Percentiles rank a stretch among this genome's conserved stretches.
Conservation (phyloP, 148 eudicot genomes). For the Fagopyrum esculentum region DNA sequence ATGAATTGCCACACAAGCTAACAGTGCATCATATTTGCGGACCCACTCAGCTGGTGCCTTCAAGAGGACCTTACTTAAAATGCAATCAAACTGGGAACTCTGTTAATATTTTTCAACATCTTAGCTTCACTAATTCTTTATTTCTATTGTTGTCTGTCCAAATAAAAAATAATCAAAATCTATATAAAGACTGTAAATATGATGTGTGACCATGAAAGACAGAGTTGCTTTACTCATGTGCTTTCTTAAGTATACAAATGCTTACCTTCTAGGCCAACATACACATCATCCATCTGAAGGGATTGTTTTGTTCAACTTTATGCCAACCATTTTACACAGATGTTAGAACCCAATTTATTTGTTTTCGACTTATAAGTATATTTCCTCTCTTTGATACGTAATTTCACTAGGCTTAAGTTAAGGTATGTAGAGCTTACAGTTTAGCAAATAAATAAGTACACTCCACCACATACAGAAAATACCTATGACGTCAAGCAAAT, state of each 20-base stretch:
- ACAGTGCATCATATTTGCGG: background rate
- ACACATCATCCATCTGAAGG: no score
- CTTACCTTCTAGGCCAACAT: background rate
- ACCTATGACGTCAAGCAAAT: background rate
- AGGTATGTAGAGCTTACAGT: background rate
- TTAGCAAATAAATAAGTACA: background rate
- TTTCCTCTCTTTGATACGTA: no score
- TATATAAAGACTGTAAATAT: background rate
- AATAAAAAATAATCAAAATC: background rate
- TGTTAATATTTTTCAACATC: background rate
- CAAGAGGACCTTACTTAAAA: constrained; percentile 2
- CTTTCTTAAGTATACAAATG: background rate
- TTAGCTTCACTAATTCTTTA: background rate
- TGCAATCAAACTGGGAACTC: constrained; percentile 9
- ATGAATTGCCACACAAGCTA: background rate
- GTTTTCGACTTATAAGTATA: no score
- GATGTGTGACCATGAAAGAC: background rate
- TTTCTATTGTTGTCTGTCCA: background rate
- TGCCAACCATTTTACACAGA: background rate
- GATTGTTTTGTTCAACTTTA: no score
- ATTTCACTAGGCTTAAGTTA: background rate
- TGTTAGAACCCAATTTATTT: background rate
- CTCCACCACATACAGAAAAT: background rate
- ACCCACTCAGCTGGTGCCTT: background rate
- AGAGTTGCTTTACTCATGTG: background rate